phyloP scores from a whole-genome alignment of 1,284 basidiomycete species.

The Chalciporus piperatoides region DNA sequence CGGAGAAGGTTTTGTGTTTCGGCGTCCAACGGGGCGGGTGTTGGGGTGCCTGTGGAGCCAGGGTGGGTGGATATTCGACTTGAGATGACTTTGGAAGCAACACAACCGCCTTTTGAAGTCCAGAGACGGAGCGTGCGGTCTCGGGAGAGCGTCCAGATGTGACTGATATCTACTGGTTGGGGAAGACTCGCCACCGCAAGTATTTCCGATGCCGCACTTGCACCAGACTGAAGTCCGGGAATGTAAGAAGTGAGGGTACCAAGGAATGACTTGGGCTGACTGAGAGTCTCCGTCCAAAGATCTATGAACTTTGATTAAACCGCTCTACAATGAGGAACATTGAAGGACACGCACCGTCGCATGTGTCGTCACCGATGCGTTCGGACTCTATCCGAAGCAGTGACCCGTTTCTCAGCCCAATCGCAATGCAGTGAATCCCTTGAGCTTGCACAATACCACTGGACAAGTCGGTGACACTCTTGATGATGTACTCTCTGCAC shows the following conservation, averaged over 20 bases:
- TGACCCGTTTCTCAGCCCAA: conserved; percentile 66
- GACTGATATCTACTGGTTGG: conserved; percentile 66
- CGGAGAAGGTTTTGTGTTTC: conserved; percentile 59
- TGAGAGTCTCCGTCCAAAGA: conserved; percentile 64
- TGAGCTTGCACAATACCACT: conserved; percentile 64
- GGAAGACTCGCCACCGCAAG: conserved; percentile 65
- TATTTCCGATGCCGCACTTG: conserved; percentile 51
- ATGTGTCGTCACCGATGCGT: conserved; percentile 46
- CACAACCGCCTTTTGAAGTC: conserved; percentile 69
- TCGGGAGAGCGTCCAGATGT: conserved; percentile 83
- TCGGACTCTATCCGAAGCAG: conserved; percentile 70
- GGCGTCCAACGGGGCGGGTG: conserved; percentile 50
- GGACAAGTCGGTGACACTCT: conserved; percentile 43
- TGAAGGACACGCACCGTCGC: conserved; percentile 46
- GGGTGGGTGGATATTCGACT: conserved; percentile 18
- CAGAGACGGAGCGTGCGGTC: conserved; percentile 84
- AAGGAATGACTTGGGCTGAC: conserved; percentile 59
- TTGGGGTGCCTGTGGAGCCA: conserved; percentile 29
- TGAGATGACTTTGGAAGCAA: conserved; percentile 54
- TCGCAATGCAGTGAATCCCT: conserved; percentile 62
- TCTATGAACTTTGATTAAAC: conserved; percentile 37
- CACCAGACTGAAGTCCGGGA: conserved; percentile 46
- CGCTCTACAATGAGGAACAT: neutral
- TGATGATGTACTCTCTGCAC: conserved; percentile 68
- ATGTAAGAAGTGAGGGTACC: conserved; percentile 66